Base-by-base conservation (phyloP, 179 eudicot genomes). In the Drosera spatulata region DNA sequence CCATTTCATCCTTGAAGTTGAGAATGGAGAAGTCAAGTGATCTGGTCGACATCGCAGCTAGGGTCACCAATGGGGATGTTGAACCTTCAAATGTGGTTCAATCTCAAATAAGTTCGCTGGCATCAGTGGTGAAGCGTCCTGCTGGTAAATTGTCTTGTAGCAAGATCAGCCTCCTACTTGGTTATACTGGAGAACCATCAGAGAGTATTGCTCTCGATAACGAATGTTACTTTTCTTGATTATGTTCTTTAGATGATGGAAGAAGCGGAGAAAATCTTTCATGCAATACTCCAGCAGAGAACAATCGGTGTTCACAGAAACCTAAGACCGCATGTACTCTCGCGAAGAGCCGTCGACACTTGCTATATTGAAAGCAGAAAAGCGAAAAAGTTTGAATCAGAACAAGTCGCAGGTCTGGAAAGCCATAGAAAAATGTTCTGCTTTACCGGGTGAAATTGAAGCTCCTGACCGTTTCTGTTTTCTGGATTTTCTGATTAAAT, bases 221-320 rank as follows among this genome's bases (percentile, higher is more conserved):
- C 12, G 4, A 11, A 4, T 11, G 5, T 10, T 4, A 11, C 4
- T 50, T 12, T 11, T 22, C 33, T 22, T 22, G 33, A 22, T 50
- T 11, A 50, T 15, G 11, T 50, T 50, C 3, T 61, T 54, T 41
- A 77, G 82, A 79, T 13, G 82, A 72, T 40, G 79, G 55, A 47
- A 59, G 67, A 64, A 80, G 80, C 50, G 84, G 76, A 63, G 84
- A 82, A 62, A 81, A 80, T 61, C 71, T 59, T 56, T 73, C 63
- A 10, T 60, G 71, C 65, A 3, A 58, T 10, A 75, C 45, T 64
- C 70, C 73, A 9, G 55, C 45, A 2, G 75, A 73, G 48, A 55
- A 60, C 50, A 61, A 75, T 69, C 71, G 59, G 60, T 66, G 48
- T 22, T 59, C 70, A 22, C 45, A 40, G 15, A 62, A 62, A 43